Evolutionary conservation across 805 yeast species (phyloP).

Genomic region (Blastobotrys americana): DNA sequence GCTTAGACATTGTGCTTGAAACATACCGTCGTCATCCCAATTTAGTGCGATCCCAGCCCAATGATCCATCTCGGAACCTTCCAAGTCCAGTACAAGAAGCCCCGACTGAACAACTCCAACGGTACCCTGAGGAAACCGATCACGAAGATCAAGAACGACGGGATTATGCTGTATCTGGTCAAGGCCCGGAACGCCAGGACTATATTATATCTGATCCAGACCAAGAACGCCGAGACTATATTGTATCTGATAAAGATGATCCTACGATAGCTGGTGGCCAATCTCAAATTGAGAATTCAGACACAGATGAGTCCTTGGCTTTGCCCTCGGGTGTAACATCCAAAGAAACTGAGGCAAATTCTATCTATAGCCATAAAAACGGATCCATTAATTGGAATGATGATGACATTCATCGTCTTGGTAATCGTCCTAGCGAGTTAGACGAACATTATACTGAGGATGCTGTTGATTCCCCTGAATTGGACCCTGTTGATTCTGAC

Average conservation of each 20-base stretch:
- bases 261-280: neutral
- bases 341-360: neutral
- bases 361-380: neutral
- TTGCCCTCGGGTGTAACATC: neutral
- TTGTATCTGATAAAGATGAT: no score
- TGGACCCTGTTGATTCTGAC: neutral
- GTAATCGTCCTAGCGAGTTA: neutral
- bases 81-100: neutral
- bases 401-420: no score
- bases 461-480: neutral
- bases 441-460: neutral
- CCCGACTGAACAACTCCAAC: neutral
- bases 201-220: neutral
- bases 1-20: slow-evolving; percentile 80
- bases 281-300: neutral
- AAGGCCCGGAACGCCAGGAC: neutral
- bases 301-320: neutral
- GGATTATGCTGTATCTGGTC: neutral
- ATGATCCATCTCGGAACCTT: neutral
- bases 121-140: neutral
- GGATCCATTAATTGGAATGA: neutral
- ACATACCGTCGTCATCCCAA: slow-evolving; percentile 69
- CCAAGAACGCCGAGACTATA: no score
- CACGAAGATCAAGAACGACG: no score
- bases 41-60: slow-evolving; percentile 11